phyloP scores from a whole-genome alignment of 177 flowering plant species.

The Telopea speciosissima region DNA sequence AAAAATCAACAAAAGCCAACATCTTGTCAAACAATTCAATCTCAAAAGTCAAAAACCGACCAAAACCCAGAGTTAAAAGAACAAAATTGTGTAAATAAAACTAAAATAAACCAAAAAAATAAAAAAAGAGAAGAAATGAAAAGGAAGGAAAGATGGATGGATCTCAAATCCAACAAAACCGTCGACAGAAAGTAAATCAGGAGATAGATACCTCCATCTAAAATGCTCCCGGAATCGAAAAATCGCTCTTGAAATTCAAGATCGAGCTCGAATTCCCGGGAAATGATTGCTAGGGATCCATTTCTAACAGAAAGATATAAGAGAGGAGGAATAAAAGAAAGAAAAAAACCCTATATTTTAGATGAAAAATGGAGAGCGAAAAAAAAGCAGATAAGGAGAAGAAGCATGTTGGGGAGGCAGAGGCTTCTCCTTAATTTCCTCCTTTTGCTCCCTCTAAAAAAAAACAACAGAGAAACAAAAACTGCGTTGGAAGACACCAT shows the following conservation, averaged over 20 bases:
- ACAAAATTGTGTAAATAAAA: not conserved
- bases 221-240: constrained; percentile 1
- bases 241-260: constrained; percentile 4
- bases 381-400: constrained; percentile 5
- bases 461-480: not conserved
- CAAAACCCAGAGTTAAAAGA: not conserved
- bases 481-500: not conserved
- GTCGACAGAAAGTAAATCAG: not conserved
- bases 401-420: not conserved
- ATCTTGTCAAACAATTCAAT: not conserved
- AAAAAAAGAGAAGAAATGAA: too few species aligned
- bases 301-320: not conserved
- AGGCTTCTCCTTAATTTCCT: too few species aligned
- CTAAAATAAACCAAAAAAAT: too few species aligned
- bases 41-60: not conserved
- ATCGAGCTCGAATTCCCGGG: constrained; percentile 12
- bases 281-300: constrained; percentile 3
- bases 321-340: too few species aligned
- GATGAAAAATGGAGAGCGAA: constrained; percentile 1
- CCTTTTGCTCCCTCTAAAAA: too few species aligned
- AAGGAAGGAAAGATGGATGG: too few species aligned
- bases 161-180: too few species aligned
- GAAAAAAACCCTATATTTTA: constrained; percentile 16
- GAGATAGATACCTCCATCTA: constrained; percentile 7
- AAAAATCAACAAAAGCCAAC: too few species aligned